A percentile compares a stretch with the other conserved stretches of the same genome.
These are phyloP conservation scores for Dalechampia spathulata DNA, from an alignment of 441 rosid species.

Conservation along the genomic window DNA sequence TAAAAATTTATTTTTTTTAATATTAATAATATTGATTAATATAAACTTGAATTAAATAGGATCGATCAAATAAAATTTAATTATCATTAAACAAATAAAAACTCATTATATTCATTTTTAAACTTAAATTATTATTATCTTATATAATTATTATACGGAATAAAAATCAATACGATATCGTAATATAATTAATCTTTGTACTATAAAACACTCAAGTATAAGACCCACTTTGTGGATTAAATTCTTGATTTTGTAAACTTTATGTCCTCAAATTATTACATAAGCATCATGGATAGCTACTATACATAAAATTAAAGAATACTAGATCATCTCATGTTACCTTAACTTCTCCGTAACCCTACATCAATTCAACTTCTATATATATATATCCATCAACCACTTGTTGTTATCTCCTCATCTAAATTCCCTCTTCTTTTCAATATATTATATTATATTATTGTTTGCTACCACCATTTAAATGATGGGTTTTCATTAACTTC, in stretches of 20 bases:
- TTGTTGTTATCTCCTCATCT: constrained; percentile 5
- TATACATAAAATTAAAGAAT: neutral
- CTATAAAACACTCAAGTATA: too few species aligned
- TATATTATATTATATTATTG: neutral
- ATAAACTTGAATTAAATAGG: too few species aligned
- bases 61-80: too few species aligned
- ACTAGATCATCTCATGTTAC: constrained; percentile 17
- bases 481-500: neutral
- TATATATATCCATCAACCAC: constrained; percentile 5
- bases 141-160: too few species aligned
- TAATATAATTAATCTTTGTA: too few species aligned
- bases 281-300: neutral
- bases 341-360: constrained; percentile 30
- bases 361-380: constrained; percentile 2
- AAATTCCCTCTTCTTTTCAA: neutral
- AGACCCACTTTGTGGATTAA: neutral
- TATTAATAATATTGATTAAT: too few species aligned
- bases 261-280: constrained; percentile 9
- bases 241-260: neutral
- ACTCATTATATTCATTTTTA: too few species aligned
- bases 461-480: neutral
- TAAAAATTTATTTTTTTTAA: too few species aligned
- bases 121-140: too few species aligned
- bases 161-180: too few species aligned
- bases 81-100: too few species aligned